Percentiles rank a stretch among this genome's conserved stretches.
Conservation (phyloP, 2,329 filamentous ascomycete species). For the Scopulariopsis brevicaulis region DNA sequence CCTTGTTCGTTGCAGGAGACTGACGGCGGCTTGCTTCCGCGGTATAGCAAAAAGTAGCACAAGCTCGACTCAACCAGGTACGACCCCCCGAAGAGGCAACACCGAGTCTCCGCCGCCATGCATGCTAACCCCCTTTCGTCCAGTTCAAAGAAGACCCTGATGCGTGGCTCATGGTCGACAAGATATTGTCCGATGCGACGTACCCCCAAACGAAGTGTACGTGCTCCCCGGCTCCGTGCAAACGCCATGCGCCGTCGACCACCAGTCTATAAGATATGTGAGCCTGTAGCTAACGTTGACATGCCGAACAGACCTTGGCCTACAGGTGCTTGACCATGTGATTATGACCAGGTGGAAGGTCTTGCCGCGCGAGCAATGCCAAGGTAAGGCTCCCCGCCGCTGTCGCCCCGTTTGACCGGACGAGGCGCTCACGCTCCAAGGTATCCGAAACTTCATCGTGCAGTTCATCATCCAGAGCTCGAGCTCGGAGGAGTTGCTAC, state of each 20-base stretch:
- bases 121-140: constrained; percentile 5
- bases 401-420: background rate
- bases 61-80: constrained; percentile 88
- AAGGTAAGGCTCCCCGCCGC: constrained; percentile 37
- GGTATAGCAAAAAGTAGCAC: constrained; percentile 84
- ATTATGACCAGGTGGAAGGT: constrained; percentile 99
- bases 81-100: constrained; percentile 16
- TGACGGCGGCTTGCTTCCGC: constrained; percentile 5
- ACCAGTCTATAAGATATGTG: background rate
- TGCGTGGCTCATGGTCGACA: constrained; percentile 93
- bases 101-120: background rate
- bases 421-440: constrained; percentile 30
- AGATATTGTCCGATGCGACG: constrained; percentile 85
- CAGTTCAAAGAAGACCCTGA: constrained; percentile 99
- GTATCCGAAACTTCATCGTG: constrained; percentile 97
- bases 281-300: background rate
- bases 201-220: constrained; percentile 95
- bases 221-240: constrained; percentile 18
- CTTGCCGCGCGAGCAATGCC: constrained; percentile 87
- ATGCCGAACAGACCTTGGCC: constrained; percentile 60
- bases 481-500: constrained; percentile 76
- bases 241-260: background rate
- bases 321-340: constrained; percentile 95
- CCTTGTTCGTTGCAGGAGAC: background rate
- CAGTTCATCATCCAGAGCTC: constrained; percentile 96